Percentiles rank a stretch among this genome's conserved stretches.
Conservation (phyloP, 495 filamentous ascomycete species). For the Venustampulla echinocandica region DNA sequence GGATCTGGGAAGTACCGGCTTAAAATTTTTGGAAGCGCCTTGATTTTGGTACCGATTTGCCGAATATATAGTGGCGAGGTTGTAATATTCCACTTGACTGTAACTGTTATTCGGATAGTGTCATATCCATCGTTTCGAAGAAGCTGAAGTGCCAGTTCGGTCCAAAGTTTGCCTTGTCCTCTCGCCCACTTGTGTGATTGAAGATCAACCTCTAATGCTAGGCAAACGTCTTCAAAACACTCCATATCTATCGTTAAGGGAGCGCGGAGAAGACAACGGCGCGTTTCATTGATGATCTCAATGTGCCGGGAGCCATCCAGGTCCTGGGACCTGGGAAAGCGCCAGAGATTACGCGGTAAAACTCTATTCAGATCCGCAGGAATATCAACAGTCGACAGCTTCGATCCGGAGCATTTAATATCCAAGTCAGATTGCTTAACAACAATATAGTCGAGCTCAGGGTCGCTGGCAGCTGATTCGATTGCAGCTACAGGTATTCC, state of each 20-base stretch:
- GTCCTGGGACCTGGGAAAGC: not conserved
- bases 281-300: constrained; percentile 10
- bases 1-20: constrained; percentile 18
- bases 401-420: constrained; percentile 8
- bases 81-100: constrained; percentile 24
- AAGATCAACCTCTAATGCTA: constrained; percentile 10
- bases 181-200: constrained; percentile 16
- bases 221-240: constrained; percentile 7
- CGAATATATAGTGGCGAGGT: constrained; percentile 8
- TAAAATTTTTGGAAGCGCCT: constrained; percentile 4
- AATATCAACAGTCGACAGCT: constrained; percentile 1
- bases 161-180: constrained; percentile 16
- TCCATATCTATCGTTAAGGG: not conserved
- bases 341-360: not conserved
- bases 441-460: constrained; percentile 14
- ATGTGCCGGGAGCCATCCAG: constrained; percentile 4
- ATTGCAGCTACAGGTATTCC: not conserved
- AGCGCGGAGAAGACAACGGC: not conserved
- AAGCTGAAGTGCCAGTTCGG: constrained; percentile 10
- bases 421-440: constrained; percentile 14
- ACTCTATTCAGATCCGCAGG: constrained; percentile 4
- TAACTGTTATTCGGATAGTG: constrained; percentile 11
- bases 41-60: not conserved
- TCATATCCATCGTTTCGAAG: constrained; percentile 9
- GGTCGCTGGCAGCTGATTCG: not conserved